Percentiles rank a stretch among this genome's conserved stretches.
Evolutionary conservation across 2,329 filamentous ascomycete genomes (phyloP).

Genomic region (Hymenoscyphus repandus): DNA sequence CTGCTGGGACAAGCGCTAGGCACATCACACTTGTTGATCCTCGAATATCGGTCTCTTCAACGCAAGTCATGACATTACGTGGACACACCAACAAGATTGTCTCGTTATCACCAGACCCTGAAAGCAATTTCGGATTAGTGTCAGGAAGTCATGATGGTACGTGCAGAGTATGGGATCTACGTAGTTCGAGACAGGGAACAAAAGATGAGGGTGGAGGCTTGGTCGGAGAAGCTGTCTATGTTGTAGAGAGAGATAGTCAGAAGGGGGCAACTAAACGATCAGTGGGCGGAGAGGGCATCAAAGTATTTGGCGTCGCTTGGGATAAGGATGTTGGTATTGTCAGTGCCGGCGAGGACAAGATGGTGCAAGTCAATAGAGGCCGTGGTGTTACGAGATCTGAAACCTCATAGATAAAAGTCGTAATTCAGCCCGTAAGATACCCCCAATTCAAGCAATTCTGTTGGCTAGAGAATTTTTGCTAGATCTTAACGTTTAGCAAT

Average conservation of each 20-base stretch:
- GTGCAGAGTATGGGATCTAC: slow-evolving; percentile 88
- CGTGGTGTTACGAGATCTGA: slow-evolving; percentile 27
- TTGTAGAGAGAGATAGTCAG: slow-evolving; percentile 69
- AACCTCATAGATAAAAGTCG: neutral
- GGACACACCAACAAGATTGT: slow-evolving; percentile 76
- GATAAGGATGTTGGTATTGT: slow-evolving; percentile 82
- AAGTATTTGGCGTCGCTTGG: slow-evolving; percentile 88
- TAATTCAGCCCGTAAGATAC: too few species aligned
- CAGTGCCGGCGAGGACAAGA: slow-evolving; percentile 88
- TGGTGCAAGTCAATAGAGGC: slow-evolving; percentile 74
- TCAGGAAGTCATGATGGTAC: slow-evolving; percentile 91
- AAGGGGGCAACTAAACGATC: slow-evolving; percentile 56
- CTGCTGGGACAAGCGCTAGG: slow-evolving; percentile 75
- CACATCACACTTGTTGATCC: slow-evolving; percentile 94
- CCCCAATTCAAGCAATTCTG: too few species aligned
- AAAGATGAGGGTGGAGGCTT: slow-evolving; percentile 54
- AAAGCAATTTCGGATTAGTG: slow-evolving; percentile 74
- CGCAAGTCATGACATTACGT: slow-evolving; percentile 83
- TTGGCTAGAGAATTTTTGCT: too few species aligned
- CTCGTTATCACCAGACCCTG: slow-evolving; percentile 43
- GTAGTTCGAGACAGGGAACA: slow-evolving; percentile 57
- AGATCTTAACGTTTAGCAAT: too few species aligned
- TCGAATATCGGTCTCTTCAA: slow-evolving; percentile 67
- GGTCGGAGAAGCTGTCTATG: slow-evolving; percentile 68
- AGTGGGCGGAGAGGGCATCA: slow-evolving; percentile 74